Percentiles rank a stretch among this genome's conserved stretches.
These are phyloP conservation scores for Collybiopsis confluens DNA, from an alignment of 768 basidiomycete species.

Conservation along the genomic window DNA sequence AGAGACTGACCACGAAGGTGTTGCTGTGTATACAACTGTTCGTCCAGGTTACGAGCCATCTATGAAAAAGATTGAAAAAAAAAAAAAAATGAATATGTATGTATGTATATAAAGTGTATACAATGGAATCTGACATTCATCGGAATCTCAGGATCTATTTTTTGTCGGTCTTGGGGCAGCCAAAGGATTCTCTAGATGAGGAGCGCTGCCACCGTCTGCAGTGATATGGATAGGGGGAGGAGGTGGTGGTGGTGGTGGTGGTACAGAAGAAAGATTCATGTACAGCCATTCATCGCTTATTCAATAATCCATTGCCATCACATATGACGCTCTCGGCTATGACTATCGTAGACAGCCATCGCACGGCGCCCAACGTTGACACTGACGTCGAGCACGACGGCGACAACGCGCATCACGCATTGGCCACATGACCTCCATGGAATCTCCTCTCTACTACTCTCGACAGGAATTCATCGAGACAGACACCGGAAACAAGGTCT, in stretches of 20 bases:
- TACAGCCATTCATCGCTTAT: too few species aligned
- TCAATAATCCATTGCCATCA: too few species aligned
- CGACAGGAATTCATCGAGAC: constrained; percentile 88
- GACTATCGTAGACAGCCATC: too few species aligned
- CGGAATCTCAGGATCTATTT: constrained; percentile 1
- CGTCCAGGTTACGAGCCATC: constrained; percentile 9
- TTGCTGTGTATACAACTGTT: not conserved
- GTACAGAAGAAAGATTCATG: not conserved
- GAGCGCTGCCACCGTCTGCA: not conserved
- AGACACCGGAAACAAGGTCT: constrained; percentile 95
- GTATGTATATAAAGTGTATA: too few species aligned
- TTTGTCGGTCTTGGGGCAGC: not conserved
- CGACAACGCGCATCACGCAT: too few species aligned
- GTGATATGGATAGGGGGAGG: not conserved
- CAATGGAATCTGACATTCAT: too few species aligned
- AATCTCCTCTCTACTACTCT: constrained; percentile 73
- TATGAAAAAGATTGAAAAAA: not conserved
- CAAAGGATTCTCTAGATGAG: constrained; percentile 6
- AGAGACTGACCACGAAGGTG: not conserved
- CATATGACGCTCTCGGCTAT: too few species aligned
- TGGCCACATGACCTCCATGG: constrained; percentile 42
- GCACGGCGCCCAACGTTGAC: too few species aligned
- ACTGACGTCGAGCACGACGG: too few species aligned
- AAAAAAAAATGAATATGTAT: not conserved
- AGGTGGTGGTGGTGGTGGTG: not conserved